Evolutionary conservation across 371 early-diverging fungal genomes (phyloP).

Genomic region (Amoeboaphelidium occidentale): DNA sequence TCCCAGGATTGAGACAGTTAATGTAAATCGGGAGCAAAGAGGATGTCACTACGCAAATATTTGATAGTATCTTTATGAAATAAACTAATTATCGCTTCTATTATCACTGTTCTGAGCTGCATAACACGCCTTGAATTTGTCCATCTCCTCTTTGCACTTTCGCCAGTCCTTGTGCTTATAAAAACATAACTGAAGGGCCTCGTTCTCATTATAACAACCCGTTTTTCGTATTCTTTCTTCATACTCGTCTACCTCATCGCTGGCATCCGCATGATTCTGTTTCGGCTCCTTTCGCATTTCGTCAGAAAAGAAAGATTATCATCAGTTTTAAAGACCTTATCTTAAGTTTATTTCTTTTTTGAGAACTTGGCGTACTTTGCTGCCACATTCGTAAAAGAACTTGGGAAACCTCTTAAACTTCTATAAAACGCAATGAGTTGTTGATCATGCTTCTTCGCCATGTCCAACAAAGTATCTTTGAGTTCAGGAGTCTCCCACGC

Average conservation of each 20-base stretch:
- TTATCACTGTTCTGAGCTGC: no score
- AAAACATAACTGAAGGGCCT: conserved; percentile 43
- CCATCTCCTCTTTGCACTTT: conserved; percentile 38
- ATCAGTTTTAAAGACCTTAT: background rate
- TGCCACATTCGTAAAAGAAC: background rate
- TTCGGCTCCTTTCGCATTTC: no score
- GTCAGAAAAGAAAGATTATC: background rate
- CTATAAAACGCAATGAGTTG: background rate
- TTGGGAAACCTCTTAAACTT: background rate
- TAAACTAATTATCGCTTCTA: no score
- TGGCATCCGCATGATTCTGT: no score
- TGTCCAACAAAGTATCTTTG: background rate
- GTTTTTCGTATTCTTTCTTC: conserved; percentile 11
- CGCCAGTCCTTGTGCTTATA: conserved; percentile 53
- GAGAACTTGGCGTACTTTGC: background rate
- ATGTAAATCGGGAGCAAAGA: no score
- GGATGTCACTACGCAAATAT: no score
- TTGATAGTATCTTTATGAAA: no score
- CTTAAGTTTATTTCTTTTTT: background rate
- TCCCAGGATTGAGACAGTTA: no score
- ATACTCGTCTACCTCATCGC: background rate
- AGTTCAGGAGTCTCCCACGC: background rate
- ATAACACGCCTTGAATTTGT: conserved; percentile 36
- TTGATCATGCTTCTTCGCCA: background rate
- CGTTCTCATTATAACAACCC: conserved; percentile 46